These are phyloP conservation scores for Daedaleopsis sinensis DNA, from an alignment of 768 basidiomycete species.

Conservation along the genomic window DNA sequence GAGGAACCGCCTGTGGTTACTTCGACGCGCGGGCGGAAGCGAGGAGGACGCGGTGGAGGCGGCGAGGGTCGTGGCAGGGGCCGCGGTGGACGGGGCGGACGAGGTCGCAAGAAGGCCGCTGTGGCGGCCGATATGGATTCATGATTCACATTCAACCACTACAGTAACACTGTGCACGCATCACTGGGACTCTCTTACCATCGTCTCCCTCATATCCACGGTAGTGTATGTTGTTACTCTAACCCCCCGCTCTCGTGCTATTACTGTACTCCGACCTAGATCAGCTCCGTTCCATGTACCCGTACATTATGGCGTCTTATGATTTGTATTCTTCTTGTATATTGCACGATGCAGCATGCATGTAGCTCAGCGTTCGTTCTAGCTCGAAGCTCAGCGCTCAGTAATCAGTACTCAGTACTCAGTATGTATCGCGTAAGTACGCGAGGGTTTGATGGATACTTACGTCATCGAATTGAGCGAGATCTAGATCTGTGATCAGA, in stretches of 20 bases:
- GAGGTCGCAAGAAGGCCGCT: constrained; percentile 28
- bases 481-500: constrained; percentile 9
- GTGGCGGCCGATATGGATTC: constrained; percentile 21
- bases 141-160: constrained; percentile 4
- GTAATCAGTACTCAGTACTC: background rate
- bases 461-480: constrained; percentile 13
- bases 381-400: background rate
- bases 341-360: constrained; percentile 6
- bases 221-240: constrained; percentile 28
- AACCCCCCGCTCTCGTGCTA: constrained; percentile 14
- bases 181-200: constrained; percentile 18
- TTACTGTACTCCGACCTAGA: constrained; percentile 21
- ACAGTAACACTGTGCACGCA: background rate
- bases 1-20: constrained; percentile 32
- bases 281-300: constrained; percentile 8
- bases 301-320: constrained; percentile 24
- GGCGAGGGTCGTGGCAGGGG: constrained; percentile 19
- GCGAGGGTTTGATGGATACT: background rate
- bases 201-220: constrained; percentile 12
- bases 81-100: constrained; percentile 23
- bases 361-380: background rate
- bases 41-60: constrained; percentile 4
- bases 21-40: constrained; percentile 7
- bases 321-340: constrained; percentile 18
- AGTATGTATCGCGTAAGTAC: background rate